Evolutionary conservation across 441 rosid genomes (phyloP), one percentile per base, ranked within the genome.

Genomic region (Euphorbia neoarborescens): DNA sequence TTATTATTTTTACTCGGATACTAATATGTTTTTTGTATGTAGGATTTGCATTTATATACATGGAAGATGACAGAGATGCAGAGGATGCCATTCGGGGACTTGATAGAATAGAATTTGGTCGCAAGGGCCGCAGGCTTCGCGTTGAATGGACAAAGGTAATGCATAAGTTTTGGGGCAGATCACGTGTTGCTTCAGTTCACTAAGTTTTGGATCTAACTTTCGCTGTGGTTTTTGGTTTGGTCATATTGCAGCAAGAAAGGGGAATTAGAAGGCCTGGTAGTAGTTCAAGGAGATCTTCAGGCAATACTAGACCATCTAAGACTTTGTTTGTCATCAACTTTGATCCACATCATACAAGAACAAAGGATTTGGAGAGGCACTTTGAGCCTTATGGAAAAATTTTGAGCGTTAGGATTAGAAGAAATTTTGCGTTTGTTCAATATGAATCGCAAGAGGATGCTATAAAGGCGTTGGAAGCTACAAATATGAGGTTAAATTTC

Each of bases 11-110:
- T 42, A 61, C 61, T 66, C 66, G 19, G 63, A 32, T 17, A 2
- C 69, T 48, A 61, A 75, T 8, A 35, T 38, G 44, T 71, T 38
- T 60, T 30, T 40, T 75, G 30, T 76, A 35, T 73, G 17, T 80
- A 91, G 97, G 99, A 27, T 91, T 90, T 84, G 99, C 96, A 66
- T 94, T 94, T 66, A 81, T 94, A 61, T 94, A 90, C 62, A 91
- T 94, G 97, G 97, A 94, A 69, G 95, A 90, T 81, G 99, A 94
- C 80, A 90, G 96, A 80, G 99, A 94, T 86, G 99, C 94, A 65
- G 95, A 89, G 70, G 92, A 94, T 88, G 97, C 97, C 25, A 90
- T 94, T 67, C 88, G 97, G 61, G 92, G 87, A 24, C 96, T 94
- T 71, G 96, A 94, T 69, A 81, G 91, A 61, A 56, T 78, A 17